phyloP scores from a whole-genome alignment of 257 asterid species.

The Thymus mandschuricus region DNA sequence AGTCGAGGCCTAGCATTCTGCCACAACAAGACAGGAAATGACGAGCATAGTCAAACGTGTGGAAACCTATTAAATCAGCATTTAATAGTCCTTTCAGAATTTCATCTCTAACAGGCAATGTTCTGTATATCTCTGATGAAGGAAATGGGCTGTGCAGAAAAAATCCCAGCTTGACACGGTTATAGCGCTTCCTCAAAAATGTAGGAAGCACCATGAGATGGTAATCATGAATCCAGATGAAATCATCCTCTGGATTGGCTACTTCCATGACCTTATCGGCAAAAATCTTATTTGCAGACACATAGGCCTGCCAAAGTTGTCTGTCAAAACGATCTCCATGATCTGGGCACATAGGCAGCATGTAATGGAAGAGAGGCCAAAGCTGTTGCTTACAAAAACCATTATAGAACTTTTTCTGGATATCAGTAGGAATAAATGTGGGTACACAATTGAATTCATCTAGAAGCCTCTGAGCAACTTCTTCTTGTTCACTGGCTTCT shows the following conservation, averaged over 20 bases:
- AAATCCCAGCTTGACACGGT: constrained; percentile 84
- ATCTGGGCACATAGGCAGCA: constrained; percentile 89
- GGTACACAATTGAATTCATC: constrained; percentile 87
- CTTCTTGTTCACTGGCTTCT: constrained; percentile 80
- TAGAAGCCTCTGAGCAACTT: constrained; percentile 71
- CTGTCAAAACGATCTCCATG: constrained; percentile 92
- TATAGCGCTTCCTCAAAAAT: constrained; percentile 79
- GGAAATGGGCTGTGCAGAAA: constrained; percentile 97
- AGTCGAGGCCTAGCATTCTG: constrained; percentile 87
- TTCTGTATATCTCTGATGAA: constrained; percentile 89
- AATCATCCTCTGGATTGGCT: constrained; percentile 84
- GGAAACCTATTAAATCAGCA: constrained; percentile 85
- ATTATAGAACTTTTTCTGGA: constrained; percentile 69
- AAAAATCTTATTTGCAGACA: constrained; percentile 74
- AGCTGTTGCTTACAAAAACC: constrained; percentile 91
- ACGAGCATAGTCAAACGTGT: constrained; percentile 91
- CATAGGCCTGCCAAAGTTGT: constrained; percentile 87
- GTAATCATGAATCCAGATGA: constrained; percentile 88
- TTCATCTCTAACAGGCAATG: constrained; percentile 87
- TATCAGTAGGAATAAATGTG: constrained; percentile 75
- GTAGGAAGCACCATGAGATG: constrained; percentile 95
- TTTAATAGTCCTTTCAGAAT: constrained; percentile 80
- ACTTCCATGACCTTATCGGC: constrained; percentile 90
- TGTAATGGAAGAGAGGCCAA: constrained; percentile 97
- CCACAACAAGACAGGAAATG: constrained; percentile 93